These are phyloP conservation scores for Sclerotinia trifoliorum DNA, from an alignment of 2,329 filamentous ascomycete genomes.

Conservation along the genomic window DNA sequence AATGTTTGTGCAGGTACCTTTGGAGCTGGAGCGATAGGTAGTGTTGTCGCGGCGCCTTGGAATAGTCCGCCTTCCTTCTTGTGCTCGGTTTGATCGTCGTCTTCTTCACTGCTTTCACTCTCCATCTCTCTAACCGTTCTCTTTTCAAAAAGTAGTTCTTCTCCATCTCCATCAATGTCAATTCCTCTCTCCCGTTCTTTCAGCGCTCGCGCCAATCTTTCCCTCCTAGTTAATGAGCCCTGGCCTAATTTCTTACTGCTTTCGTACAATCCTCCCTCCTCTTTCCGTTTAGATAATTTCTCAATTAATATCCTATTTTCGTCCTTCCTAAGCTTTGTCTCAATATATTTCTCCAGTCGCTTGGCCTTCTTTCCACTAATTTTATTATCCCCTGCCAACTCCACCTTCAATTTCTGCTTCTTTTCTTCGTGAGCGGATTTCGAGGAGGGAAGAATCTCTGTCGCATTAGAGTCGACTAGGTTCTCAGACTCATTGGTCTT, in stretches of 20 bases:
- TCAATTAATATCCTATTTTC: constrained; percentile 82
- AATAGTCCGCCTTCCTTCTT: constrained; percentile 17
- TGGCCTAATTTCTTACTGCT: constrained; percentile 77
- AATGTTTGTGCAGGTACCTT: constrained; percentile 17
- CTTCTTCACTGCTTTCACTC: constrained; percentile 38
- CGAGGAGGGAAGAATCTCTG: constrained; percentile 50
- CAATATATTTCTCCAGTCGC: constrained; percentile 68
- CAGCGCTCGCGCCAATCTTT: constrained; percentile 62
- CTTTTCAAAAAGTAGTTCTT: constrained; percentile 54
- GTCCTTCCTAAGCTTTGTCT: constrained; percentile 91
- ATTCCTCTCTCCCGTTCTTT: constrained; percentile 45
- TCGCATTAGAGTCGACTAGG: constrained; percentile 52
- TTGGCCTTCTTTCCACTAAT: constrained; percentile 66
- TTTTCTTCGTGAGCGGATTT: constrained; percentile 51
- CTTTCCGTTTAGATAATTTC: constrained; percentile 73
- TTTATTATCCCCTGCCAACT: constrained; percentile 52
- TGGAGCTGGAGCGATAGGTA: neutral
- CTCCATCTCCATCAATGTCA: constrained; percentile 41
- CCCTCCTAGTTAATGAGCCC: constrained; percentile 67
- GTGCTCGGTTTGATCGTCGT: constrained; percentile 26
- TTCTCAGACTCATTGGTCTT: constrained; percentile 47
- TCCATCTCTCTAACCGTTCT: constrained; percentile 38
- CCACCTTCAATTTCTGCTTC: constrained; percentile 55
- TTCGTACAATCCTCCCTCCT: constrained; percentile 78
- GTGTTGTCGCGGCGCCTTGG: constrained; percentile 18